Evolutionary conservation across 2,329 filamentous ascomycete genomes (phyloP).

Genomic region (Cladosporium oxysporum): DNA sequence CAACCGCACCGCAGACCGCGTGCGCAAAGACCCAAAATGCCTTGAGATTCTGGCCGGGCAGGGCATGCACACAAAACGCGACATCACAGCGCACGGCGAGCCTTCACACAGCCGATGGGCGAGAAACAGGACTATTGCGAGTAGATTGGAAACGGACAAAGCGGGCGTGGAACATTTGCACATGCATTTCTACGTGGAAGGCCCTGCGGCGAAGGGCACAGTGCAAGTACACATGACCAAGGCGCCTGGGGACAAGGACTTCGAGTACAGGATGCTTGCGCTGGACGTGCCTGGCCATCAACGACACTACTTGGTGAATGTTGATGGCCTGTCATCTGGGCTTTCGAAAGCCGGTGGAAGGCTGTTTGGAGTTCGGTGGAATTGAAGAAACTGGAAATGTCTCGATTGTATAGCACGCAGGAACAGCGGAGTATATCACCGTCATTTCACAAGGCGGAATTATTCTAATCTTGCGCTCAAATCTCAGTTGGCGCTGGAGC

Average conservation of each 20-base stretch:
- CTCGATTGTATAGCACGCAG: neutral
- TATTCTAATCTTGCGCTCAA: neutral
- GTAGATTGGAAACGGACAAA: conserved; percentile 62
- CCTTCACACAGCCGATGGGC: conserved; percentile 81
- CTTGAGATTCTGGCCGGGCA: conserved; percentile 71
- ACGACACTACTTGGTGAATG: conserved; percentile 67
- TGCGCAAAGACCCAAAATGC: conserved; percentile 72
- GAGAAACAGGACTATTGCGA: conserved; percentile 58
- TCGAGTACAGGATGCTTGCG: conserved; percentile 76
- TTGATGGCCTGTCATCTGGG: conserved; percentile 52
- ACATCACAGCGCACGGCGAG: conserved; percentile 81
- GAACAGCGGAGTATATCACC: neutral
- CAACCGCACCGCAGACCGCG: conserved; percentile 78
- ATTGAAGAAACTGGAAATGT: conserved; percentile 22
- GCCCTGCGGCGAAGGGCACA: conserved; percentile 70
- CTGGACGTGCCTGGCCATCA: conserved; percentile 72
- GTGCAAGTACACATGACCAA: conserved; percentile 79
- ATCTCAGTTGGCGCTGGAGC: neutral
- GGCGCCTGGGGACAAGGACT: conserved; percentile 63
- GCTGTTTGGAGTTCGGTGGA: conserved; percentile 65
- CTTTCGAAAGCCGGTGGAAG: conserved; percentile 41
- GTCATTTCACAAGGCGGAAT: neutral
- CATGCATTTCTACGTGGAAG: conserved; percentile 86
- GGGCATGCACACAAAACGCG: conserved; percentile 53
- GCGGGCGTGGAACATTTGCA: conserved; percentile 76